Conservation (phyloP, 805 yeast species). For the Ascoidea tarda region DNA sequence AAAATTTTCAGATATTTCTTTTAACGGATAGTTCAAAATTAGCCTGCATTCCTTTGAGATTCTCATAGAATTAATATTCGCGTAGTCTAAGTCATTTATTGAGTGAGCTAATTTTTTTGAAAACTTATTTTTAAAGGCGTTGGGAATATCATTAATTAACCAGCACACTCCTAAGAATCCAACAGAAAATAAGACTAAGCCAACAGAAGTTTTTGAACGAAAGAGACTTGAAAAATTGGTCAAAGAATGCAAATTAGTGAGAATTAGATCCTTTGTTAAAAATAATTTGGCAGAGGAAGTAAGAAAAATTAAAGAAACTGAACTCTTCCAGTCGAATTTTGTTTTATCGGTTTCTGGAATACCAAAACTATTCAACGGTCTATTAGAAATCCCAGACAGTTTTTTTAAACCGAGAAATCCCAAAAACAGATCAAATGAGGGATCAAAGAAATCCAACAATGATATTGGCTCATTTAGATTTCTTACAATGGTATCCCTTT, state of each 20-base stretch:
- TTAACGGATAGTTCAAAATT: slow-evolving; percentile 68
- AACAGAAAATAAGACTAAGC: slow-evolving; percentile 29
- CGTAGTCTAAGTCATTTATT: slow-evolving; percentile 57
- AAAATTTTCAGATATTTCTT: slow-evolving; percentile 63
- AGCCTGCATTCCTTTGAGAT: slow-evolving; percentile 71
- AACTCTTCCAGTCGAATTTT: slow-evolving; percentile 17
- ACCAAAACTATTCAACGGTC: slow-evolving; percentile 4
- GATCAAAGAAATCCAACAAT: slow-evolving; percentile 67
- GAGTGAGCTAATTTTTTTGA: slow-evolving; percentile 56
- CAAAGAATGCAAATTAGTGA: slow-evolving; percentile 17
- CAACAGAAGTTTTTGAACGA: slow-evolving; percentile 2
- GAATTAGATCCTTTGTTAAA: slow-evolving; percentile 6
- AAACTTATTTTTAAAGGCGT: slow-evolving; percentile 75
- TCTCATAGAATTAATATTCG: slow-evolving; percentile 63
- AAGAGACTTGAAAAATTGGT: background rate
- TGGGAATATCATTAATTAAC: slow-evolving; percentile 68
- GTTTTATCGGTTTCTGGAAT: slow-evolving; percentile 13
- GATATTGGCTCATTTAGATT: slow-evolving; percentile 47
- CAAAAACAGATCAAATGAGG: slow-evolving; percentile 48
- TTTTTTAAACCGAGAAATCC: slow-evolving; percentile 23
- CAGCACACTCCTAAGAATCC: slow-evolving; percentile 44
- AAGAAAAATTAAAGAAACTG: slow-evolving; percentile 16
- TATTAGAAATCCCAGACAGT: background rate
- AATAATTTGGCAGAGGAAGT: slow-evolving; percentile 16
- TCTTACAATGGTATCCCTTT: slow-evolving; percentile 45